These are phyloP conservation scores for Diplodia seriata DNA, from an alignment of 2,329 filamentous ascomycete genomes.

Conservation along the genomic window DNA sequence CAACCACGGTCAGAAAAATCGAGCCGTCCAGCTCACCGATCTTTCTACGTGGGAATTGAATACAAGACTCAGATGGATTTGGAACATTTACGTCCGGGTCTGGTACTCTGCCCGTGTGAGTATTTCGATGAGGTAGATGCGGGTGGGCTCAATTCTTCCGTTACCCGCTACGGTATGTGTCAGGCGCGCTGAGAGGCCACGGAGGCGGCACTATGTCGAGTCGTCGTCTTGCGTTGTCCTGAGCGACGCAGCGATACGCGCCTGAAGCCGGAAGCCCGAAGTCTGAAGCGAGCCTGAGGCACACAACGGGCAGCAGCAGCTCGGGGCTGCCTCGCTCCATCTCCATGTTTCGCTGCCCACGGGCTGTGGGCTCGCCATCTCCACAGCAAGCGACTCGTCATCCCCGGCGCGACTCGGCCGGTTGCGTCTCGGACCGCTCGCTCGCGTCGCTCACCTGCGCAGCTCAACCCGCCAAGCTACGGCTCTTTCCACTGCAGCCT, in stretches of 20 bases:
- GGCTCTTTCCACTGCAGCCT: conserved; percentile 22
- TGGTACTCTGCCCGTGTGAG: too few species aligned
- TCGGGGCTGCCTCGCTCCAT: conserved; percentile 22
- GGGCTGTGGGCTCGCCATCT: conserved; percentile 1
- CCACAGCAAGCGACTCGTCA: conserved; percentile 9
- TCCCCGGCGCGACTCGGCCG: conserved; percentile 11
- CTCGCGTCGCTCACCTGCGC: conserved; percentile 2
- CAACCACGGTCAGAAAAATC: neutral
- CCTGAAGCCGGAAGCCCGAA: too few species aligned
- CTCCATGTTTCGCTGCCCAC: conserved; percentile 27
- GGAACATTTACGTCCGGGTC: too few species aligned
- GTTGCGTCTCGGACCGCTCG: conserved; percentile 20
- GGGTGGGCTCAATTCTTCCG: too few species aligned
- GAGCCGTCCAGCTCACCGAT: too few species aligned
- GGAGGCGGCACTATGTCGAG: neutral
- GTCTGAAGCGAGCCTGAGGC: conserved; percentile 2
- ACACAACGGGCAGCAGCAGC: neutral
- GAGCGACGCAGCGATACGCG: neutral
- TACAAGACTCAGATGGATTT: too few species aligned
- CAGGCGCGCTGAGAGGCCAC: neutral
- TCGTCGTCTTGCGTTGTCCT: neutral
- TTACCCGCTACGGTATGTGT: neutral
- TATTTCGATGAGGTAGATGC: too few species aligned
- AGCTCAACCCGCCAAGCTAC: conserved; percentile 3
- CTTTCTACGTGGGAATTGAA: too few species aligned